phyloP scores from a whole-genome alignment of 805 yeast genomes.

The Barnettozyma salicaria region DNA sequence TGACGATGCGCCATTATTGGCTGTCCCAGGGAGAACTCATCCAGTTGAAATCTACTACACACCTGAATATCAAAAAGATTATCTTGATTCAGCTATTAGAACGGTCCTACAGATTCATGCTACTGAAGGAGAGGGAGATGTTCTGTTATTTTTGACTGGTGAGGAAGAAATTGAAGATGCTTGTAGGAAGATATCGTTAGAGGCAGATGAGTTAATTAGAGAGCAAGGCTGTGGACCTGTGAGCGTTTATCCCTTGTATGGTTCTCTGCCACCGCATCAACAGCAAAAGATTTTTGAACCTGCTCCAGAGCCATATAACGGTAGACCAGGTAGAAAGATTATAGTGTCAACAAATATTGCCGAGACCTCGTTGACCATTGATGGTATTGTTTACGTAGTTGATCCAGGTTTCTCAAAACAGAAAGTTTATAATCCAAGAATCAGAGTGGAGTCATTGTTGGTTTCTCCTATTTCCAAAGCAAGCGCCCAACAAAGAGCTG shows the following conservation, averaged over 20 bases:
- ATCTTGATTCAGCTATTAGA: constrained; percentile 89
- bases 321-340: constrained; percentile 92
- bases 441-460: constrained; percentile 87
- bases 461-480: constrained; percentile 98
- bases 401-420: constrained; percentile 98
- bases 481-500: constrained; percentile 96
- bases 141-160: constrained; percentile 83
- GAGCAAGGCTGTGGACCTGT: constrained; percentile 90
- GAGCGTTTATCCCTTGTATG: constrained; percentile 87
- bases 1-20: constrained; percentile 85
- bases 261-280: constrained; percentile 93
- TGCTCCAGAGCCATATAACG: constrained; percentile 71
- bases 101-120: constrained; percentile 96
- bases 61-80: constrained; percentile 93
- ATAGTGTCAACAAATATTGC: constrained; percentile 94
- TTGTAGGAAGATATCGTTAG: constrained; percentile 78
- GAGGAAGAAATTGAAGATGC: constrained; percentile 99
- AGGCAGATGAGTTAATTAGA: constrained; percentile 81
- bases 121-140: constrained; percentile 91
- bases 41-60: constrained; percentile 97
- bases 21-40: constrained; percentile 97
- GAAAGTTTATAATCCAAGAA: constrained; percentile 93
- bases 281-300: constrained; percentile 92
- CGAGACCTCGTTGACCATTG: constrained; percentile 95
- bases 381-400: constrained; percentile 94